Evolutionary conservation across 2,329 filamentous ascomycete genomes (phyloP), one percentile per base, ranked within the genome.

Genomic region (Penicillium sp.): DNA sequence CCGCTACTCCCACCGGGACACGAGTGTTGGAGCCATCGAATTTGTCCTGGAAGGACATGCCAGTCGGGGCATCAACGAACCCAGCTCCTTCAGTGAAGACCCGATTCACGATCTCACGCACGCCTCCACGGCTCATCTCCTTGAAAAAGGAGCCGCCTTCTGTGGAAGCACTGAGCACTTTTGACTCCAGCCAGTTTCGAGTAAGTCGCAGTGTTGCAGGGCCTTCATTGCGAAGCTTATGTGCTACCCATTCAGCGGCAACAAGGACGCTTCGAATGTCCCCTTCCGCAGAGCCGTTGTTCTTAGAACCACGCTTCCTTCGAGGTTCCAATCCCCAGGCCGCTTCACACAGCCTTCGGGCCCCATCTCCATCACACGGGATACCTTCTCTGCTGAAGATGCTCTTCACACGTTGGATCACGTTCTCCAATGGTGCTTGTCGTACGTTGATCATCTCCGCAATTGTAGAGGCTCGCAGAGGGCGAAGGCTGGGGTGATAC

Each of bases 401-500:
- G 1, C 81, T 79, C 72, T 93, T 93, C 69, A 98, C 83, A 14
- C 95, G 87, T 7, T 84, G 82, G 4, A 96, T 88, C 2, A 98
- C 91, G 51, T 92, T 89, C 62, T 96, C 93, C 10, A 98, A 78
- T 0, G 90, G 88, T 2, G 95, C 92, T 68, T 95, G 95, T 50
- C 94, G 91, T 36, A 96, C 89, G 70, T 96, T 92, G 22, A 99
- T 88, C 40, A 98, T 87, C 73, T 99, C 95, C 0, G 94, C 95
- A 51, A 95, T 78, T 6, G 82, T 87, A 0, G 92, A 93, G 63
- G 94, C 90, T n/a, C 95, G 87, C 7, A 99, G 81, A 0, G 91
- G 92, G 31, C 92, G 86, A 41, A 99, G 82, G 19, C 93, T 91
- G 4, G 94, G 88, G 66, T 96, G 92, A 70, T 99, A 99, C 1